A percentile compares a stretch with the other conserved stretches of the same genome.
Evolutionary conservation across 192 early-diverging fungal species (phyloP).

Genomic region (Podila clonocystis): DNA sequence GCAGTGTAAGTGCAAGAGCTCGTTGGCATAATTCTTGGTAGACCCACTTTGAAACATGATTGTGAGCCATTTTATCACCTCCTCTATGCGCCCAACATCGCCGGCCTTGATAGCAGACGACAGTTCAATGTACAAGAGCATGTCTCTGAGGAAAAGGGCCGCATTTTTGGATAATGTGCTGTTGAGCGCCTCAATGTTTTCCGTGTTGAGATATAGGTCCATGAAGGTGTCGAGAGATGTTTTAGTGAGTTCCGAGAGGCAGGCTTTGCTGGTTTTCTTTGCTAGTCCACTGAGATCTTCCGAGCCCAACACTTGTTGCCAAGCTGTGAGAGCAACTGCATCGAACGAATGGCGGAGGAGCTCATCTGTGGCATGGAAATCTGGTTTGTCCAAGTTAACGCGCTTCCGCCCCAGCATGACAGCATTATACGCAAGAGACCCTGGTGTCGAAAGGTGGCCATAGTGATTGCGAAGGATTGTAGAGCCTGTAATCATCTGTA

Average conservation of each 20-base stretch:
- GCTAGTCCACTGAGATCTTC: too few relatives aligned
- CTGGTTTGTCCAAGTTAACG: background rate
- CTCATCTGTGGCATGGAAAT: conserved; percentile 17
- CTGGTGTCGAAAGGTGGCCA: background rate
- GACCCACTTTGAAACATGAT: conserved; percentile 17
- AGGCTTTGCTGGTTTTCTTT: too few relatives aligned
- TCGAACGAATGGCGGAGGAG: conserved; percentile 4
- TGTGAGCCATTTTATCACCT: conserved; percentile 3
- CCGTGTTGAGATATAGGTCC: background rate
- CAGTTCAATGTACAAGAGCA: too few relatives aligned
- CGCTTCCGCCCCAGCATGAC: background rate
- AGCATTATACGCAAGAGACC: conserved; percentile 1
- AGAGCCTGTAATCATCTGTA: conserved; percentile 2
- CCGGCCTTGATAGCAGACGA: too few relatives aligned
- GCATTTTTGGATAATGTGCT: background rate
- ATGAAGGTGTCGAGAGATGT: too few relatives aligned
- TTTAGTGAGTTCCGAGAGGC: too few relatives aligned
- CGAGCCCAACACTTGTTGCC: background rate
- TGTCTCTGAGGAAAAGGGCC: background rate
- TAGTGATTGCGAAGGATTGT: background rate
- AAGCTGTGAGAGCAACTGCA: background rate
- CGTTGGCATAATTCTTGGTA: conserved; percentile 15
- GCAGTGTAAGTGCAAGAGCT: conserved; percentile 13
- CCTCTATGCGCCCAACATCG: too few relatives aligned
- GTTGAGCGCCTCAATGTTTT: background rate